These are phyloP conservation scores for Xerophyta viscosa DNA, from an alignment of 106 monocot genomes.

Conservation along the genomic window DNA sequence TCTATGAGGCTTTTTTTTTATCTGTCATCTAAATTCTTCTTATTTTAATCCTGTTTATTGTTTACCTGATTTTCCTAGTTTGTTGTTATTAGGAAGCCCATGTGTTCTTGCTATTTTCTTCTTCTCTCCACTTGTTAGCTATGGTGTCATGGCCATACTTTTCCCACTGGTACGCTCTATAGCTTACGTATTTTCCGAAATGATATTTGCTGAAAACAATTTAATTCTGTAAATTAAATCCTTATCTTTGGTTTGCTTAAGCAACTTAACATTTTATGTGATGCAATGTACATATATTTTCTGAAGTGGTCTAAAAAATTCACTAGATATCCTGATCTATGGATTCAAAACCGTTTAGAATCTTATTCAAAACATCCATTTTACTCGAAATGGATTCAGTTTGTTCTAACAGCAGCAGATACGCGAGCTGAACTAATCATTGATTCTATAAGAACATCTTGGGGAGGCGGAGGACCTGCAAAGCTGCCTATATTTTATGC, in stretches of 20 bases:
- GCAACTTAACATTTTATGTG: no score
- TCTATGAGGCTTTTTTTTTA: no score
- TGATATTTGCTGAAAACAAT: background rate
- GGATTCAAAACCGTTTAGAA: no score
- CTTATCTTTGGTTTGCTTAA: no score
- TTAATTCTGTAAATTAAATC: no score
- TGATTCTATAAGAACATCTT: slow-evolving; percentile 35
- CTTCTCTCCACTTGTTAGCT: slow-evolving; percentile 79
- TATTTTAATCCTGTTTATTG: no score
- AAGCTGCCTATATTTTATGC: slow-evolving; percentile 78
- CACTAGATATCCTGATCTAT: no score
- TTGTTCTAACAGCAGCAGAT: slow-evolving; percentile 90
- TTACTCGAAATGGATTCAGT: slow-evolving; percentile 33
- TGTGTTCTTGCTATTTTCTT: slow-evolving; percentile 89
- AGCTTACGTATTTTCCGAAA: background rate
- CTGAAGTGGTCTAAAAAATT: no score
- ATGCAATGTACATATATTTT: background rate
- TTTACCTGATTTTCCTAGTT: no score
- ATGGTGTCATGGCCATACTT: slow-evolving; percentile 89
- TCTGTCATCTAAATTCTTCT: no score
- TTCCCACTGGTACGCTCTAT: slow-evolving; percentile 76
- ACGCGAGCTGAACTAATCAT: slow-evolving; percentile 61
- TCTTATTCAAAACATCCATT: no score
- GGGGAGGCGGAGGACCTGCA: slow-evolving; percentile 40
- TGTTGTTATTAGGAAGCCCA: slow-evolving; percentile 71